Base-by-base conservation (phyloP, 2,329 filamentous ascomycete species). In the Capronia americana region DNA sequence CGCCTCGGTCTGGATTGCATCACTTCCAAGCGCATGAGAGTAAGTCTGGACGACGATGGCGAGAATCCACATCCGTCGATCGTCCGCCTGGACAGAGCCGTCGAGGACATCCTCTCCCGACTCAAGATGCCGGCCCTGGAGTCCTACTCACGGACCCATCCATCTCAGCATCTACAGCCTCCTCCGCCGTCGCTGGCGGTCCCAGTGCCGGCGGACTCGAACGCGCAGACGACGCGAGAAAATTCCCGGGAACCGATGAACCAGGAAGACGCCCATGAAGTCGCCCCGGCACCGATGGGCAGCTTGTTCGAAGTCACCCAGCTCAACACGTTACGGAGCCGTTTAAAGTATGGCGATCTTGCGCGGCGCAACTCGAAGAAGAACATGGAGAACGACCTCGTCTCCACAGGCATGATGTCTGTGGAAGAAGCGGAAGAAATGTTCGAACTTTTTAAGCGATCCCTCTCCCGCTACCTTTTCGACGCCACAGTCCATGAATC, bases 231-330 rank as follows among this genome's bases (percentile, higher is more conserved):
- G 0, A 73, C 70, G 6, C 65, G 71, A 6, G 71, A 73, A 48
- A 71, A 70, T 51, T 73, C 71, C 1, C 62, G 69, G 38, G 70
- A 73, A 30, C 71, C 71, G n/a, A 55, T 55, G 53, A 63, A 65
- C 46, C 32, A 60, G 20, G 71, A 65, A 48, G 63, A 69, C 28
- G 77, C 78, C 63, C 73, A 77, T 32, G 78, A 78, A 34, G 74
- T 82, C 38, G 81, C 84, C 1, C 79, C 81, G 17, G 82, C 82
- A 14, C 83, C 83, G 0, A 85, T 86, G 83, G 80, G 82, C 59
- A 84, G 81, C 73, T 74, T 86, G 12, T 85, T 84, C 72, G 83
- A 85, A 67, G 83, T 85, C 14, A 86, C 84, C 0, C 82, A 83
- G 60, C 74, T 86, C 57, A 71, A 69, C 59, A 72, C 67, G 12